Base-by-base conservation (phyloP, 495 filamentous ascomycete species). In the Acidomyces sp. region DNA sequence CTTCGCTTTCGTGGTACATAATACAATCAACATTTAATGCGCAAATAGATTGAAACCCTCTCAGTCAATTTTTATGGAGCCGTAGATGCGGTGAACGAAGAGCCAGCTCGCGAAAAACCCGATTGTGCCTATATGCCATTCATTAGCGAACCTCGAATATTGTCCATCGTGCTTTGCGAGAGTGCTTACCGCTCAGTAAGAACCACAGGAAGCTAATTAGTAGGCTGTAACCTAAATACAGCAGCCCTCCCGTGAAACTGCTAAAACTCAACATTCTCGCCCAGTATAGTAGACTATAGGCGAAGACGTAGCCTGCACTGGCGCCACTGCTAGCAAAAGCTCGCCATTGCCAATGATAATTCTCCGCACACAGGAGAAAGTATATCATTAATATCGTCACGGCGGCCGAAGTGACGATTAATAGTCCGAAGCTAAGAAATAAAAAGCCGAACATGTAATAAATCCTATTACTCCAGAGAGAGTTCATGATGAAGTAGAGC, bases 371-470 rank as follows among this genome's bases (percentile, higher is more conserved):
- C 13, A 97, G 77, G 40, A 96, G 52, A 65, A 93, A 94, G 62
- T 97, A 97, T 0, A 95, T 78, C 62, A 94, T 74, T 3, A 97
- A 66, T 15, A 96, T 73, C 2, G 90, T 94, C 24, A 90, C 87
- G 2, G 85, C 81, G 1, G 90, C 88, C 39, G 80, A 83, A 3
- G 90, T 95, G 55, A 94, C 81, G 55, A 96, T 85, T 85, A 96
- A 95, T 48, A 97, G 74, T 12, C 82, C 88, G 61, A 92, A 97
- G 71, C 85, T 93, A 37, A 97, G 65, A 68, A 97, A 97, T 27
- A 97, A 69, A 70, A 97, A 97, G 21, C 90, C 90, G 51, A 97
- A 97, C 90, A 97, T 97, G 68, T 97, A 97, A 68, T 97, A 97
- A 41, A 97, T 84, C 66, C 88, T 88, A 67, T 76, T 82, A 60